Percentiles rank a stretch among this genome's conserved stretches.
Conservation (phyloP, 73 alveolate species). For the Paramecium sonneborni region DNA sequence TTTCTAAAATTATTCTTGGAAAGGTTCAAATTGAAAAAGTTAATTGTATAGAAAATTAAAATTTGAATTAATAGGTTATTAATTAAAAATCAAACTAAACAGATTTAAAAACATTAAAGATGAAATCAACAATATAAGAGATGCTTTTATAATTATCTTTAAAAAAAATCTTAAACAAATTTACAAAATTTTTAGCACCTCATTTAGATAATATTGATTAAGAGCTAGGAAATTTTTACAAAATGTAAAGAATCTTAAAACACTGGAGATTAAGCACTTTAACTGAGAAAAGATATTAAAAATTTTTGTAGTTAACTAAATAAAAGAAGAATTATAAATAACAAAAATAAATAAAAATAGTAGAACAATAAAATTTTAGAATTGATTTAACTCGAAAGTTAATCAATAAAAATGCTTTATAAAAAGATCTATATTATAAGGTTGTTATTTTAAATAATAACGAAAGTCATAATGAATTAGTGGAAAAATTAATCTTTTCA, state of each 20-base stretch:
- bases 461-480: background rate
- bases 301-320: background rate
- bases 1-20: background rate
- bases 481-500: background rate
- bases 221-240: background rate
- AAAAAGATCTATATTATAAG: background rate
- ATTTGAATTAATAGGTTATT: background rate
- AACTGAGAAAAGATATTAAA: background rate
- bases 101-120: background rate
- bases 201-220: background rate
- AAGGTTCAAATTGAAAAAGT: background rate
- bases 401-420: background rate
- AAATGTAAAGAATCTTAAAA: background rate
- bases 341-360: background rate
- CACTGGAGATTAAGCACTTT: background rate
- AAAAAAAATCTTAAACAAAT: background rate
- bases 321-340: background rate
- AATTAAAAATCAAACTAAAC: background rate
- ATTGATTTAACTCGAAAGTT: background rate
- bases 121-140: background rate
- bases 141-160: background rate
- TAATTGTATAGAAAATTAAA: background rate
- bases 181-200: conserved; percentile 2
- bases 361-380: background rate
- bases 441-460: background rate